Percentiles rank a stretch among this genome's conserved stretches.
phyloP scores from a whole-genome alignment of 805 yeast genomes.

The Wickerhamiella sergipiensis region DNA sequence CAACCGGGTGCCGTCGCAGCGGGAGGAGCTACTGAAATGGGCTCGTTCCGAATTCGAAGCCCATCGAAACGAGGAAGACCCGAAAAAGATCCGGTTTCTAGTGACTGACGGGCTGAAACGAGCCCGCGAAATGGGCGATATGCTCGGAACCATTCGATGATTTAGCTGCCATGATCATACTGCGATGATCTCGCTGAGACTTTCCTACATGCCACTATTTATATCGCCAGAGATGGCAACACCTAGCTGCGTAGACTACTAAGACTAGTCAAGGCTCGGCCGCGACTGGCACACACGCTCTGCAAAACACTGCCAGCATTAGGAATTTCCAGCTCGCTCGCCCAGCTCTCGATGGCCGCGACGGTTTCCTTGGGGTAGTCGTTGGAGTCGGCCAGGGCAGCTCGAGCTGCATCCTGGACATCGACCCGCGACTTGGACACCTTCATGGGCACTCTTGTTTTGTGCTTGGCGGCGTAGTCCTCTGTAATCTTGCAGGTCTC shows the following conservation, averaged over 20 bases:
- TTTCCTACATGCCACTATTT: neutral
- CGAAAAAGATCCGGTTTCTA: constrained; percentile 21
- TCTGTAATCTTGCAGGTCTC: constrained; percentile 17
- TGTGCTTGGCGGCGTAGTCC: constrained; percentile 8
- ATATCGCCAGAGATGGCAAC: too few relatives aligned
- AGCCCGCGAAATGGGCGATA: constrained; percentile 20
- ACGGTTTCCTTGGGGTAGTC: neutral
- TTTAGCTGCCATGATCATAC: too few relatives aligned
- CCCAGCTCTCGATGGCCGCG: neutral
- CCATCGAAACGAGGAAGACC: constrained; percentile 20
- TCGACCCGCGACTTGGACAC: neutral
- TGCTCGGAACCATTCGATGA: constrained; percentile 7
- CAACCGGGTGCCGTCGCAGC: constrained; percentile 17
- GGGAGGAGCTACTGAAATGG: constrained; percentile 22
- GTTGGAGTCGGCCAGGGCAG: neutral
- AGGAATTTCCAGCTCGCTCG: neutral
- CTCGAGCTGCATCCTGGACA: neutral
- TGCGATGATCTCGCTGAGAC: too few relatives aligned
- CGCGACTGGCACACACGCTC: neutral
- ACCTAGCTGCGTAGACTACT: neutral
- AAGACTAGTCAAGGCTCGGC: neutral
- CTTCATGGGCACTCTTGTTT: neutral
- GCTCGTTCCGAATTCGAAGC: constrained; percentile 24
- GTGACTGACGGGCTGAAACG: constrained; percentile 25
- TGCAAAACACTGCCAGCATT: neutral